phyloP scores from a whole-genome alignment of 257 asterid species.

The Sherardia arvensis region DNA sequence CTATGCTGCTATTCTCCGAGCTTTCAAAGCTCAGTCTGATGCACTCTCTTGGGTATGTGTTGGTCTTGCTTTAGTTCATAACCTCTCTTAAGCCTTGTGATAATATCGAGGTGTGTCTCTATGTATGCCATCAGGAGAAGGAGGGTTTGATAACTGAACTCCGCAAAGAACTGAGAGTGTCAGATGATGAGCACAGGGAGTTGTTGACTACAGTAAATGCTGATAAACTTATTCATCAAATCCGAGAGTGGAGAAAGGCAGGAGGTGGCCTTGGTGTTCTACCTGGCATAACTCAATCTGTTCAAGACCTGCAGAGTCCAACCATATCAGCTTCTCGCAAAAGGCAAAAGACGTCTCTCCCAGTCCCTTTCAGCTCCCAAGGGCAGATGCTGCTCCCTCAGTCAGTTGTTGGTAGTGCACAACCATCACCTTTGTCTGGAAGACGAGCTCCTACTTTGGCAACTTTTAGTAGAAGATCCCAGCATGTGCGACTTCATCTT shows the following conservation, averaged over 20 bases:
- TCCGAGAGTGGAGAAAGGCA: slow-evolving; percentile 96
- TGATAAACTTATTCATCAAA: slow-evolving; percentile 74
- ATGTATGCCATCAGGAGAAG: slow-evolving; percentile 60
- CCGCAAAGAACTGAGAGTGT: slow-evolving; percentile 90
- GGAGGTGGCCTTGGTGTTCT: slow-evolving; percentile 38
- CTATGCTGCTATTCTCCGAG: slow-evolving; percentile 85
- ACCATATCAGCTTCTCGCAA: slow-evolving; percentile 67
- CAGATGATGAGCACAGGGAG: slow-evolving; percentile 95
- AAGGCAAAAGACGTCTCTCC: slow-evolving; percentile 51
- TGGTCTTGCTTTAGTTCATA: background rate
- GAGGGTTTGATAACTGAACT: slow-evolving; percentile 94
- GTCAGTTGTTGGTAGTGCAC: slow-evolving; percentile 33
- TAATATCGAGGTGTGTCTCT: slow-evolving; percentile 1
- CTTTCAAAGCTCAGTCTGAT: slow-evolving; percentile 97
- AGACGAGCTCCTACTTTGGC: slow-evolving; percentile 54
- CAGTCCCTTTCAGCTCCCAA: slow-evolving; percentile 42
- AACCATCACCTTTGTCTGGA: slow-evolving; percentile 32
- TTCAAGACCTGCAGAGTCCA: slow-evolving; percentile 60
- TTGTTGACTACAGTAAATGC: slow-evolving; percentile 74
- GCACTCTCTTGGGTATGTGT: slow-evolving; percentile 90
- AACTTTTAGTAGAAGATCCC: slow-evolving; percentile 46
- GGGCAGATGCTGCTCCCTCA: slow-evolving; percentile 45
- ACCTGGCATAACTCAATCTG: slow-evolving; percentile 36
- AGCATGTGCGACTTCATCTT: slow-evolving; percentile 19
- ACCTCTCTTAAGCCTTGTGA: background rate